A percentile compares a stretch with the other conserved stretches of the same genome.
phyloP scores from a whole-genome alignment of 495 filamentous ascomycete species.

The Xylaria scruposa region DNA sequence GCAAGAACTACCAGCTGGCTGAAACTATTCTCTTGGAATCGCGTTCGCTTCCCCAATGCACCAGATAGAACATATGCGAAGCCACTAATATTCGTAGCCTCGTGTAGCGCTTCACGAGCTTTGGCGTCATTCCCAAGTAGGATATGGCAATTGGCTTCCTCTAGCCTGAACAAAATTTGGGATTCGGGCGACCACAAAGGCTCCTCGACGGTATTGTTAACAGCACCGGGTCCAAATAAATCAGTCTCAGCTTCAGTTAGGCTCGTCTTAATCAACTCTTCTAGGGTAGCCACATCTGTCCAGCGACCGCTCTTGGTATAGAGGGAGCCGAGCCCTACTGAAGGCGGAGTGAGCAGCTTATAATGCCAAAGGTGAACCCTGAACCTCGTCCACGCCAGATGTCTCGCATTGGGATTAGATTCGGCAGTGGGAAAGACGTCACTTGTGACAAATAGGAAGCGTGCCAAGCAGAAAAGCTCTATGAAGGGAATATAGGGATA shows the following conservation, averaged over 20 bases:
- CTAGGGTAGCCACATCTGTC: slow-evolving; percentile 57
- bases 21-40: slow-evolving; percentile 86
- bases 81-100: slow-evolving; percentile 65
- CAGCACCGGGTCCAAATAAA: slow-evolving; percentile 45
- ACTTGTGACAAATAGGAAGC: slow-evolving; percentile 64
- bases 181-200: slow-evolving; percentile 46
- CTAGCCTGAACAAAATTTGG: slow-evolving; percentile 72
- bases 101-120: slow-evolving; percentile 72
- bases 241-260: slow-evolving; percentile 33
- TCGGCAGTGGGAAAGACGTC: slow-evolving; percentile 37
- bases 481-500: slow-evolving; percentile 84
- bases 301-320: slow-evolving; percentile 53
- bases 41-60: slow-evolving; percentile 86
- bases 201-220: slow-evolving; percentile 41
- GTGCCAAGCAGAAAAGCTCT: slow-evolving; percentile 81
- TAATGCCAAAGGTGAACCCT: slow-evolving; percentile 87
- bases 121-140: slow-evolving; percentile 82
- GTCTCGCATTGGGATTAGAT: background rate
- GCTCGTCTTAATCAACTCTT: slow-evolving; percentile 52
- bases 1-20: slow-evolving; percentile 94
- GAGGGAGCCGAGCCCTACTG: slow-evolving; percentile 57
- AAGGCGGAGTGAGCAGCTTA: slow-evolving; percentile 79
- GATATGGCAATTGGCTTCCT: slow-evolving; percentile 83
- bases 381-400: slow-evolving; percentile 62
- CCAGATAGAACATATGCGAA: slow-evolving; percentile 89